These are phyloP conservation scores for Rasamsonia emersonii DNA, from an alignment of 2,329 filamentous ascomycete genomes.

Conservation along the genomic window DNA sequence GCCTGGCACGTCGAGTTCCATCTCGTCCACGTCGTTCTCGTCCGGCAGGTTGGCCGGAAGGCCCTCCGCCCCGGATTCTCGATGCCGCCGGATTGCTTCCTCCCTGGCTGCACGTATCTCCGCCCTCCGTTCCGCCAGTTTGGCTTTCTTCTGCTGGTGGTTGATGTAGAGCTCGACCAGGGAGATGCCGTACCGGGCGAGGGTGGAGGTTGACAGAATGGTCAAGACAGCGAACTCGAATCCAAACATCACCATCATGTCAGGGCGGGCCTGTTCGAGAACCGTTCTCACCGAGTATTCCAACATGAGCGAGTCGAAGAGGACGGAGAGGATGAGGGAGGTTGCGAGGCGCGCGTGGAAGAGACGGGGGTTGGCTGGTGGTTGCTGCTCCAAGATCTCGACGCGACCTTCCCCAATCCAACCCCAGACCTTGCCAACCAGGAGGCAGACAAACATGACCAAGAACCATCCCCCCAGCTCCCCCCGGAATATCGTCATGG, in stretches of 20 bases:
- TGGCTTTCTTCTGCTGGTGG: constrained; percentile 61
- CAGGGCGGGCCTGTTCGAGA: constrained; percentile 77
- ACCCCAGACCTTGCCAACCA: constrained; percentile 94
- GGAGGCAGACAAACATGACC: constrained; percentile 87
- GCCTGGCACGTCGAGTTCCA: constrained; percentile 88
- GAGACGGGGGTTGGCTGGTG: constrained; percentile 74
- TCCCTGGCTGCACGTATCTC: constrained; percentile 53
- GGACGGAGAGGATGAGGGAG: constrained; percentile 68
- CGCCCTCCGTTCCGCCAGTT: constrained; percentile 58
- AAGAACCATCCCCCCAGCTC: constrained; percentile 92
- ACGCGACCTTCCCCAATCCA: constrained; percentile 96
- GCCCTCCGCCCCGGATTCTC: constrained; percentile 27
- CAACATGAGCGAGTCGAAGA: constrained; percentile 73
- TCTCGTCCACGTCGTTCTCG: constrained; percentile 76
- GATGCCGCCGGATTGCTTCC: constrained; percentile 35
- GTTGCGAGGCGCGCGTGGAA: constrained; percentile 77
- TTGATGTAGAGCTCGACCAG: constrained; percentile 69
- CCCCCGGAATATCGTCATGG: constrained; percentile 96
- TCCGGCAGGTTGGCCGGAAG: constrained; percentile 43
- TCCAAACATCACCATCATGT: constrained; percentile 99
- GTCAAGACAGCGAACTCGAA: constrained; percentile 91
- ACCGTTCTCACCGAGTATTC: constrained; percentile 75
- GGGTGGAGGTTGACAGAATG: constrained; percentile 71
- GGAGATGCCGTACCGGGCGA: constrained; percentile 67
- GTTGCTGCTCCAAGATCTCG: constrained; percentile 90